Conservation (phyloP, 163 green algal species). For the Scenedesmus sp. region DNA sequence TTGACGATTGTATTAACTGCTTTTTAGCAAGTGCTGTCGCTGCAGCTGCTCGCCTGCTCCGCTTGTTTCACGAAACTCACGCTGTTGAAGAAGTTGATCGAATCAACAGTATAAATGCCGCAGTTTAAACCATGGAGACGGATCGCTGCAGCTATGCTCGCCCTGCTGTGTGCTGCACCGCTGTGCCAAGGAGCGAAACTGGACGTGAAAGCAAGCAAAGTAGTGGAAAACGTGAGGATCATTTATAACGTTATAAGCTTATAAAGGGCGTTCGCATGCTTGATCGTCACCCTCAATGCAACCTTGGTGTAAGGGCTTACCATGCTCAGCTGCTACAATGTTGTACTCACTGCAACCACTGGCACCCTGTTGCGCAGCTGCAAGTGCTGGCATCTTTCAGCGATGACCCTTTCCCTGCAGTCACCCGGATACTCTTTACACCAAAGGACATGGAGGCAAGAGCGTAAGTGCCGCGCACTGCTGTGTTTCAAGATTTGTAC, state of each 20-base stretch:
- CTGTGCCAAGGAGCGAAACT: constrained; percentile 1
- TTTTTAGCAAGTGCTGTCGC: neutral
- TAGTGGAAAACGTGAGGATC: constrained; percentile 19
- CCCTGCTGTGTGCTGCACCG: neutral
- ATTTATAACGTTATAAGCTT: too few relatives aligned
- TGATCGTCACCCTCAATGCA: neutral
- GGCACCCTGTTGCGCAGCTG: constrained; percentile 64
- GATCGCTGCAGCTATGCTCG: neutral
- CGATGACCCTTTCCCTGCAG: constrained; percentile 86
- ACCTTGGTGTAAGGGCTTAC: neutral
- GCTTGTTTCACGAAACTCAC: neutral
- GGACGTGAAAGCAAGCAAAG: constrained; percentile 21
- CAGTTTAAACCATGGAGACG: neutral
- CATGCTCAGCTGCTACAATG: neutral
- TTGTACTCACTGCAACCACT: neutral
- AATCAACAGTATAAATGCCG: neutral
- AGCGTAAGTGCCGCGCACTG: constrained; percentile 48
- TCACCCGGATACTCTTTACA: constrained; percentile 95
- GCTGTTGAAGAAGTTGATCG: neutral
- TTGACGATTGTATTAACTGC: neutral
- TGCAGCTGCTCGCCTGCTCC: neutral
- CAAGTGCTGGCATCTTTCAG: constrained; percentile 76
- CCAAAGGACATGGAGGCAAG: constrained; percentile 82
- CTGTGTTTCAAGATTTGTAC: neutral
- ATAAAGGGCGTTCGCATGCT: neutral